Percentiles rank a stretch among this genome's conserved stretches.
These are phyloP conservation scores for Globisporangium spiculum DNA, from an alignment of 352 stramenopile genomes.

Conservation along the genomic window DNA sequence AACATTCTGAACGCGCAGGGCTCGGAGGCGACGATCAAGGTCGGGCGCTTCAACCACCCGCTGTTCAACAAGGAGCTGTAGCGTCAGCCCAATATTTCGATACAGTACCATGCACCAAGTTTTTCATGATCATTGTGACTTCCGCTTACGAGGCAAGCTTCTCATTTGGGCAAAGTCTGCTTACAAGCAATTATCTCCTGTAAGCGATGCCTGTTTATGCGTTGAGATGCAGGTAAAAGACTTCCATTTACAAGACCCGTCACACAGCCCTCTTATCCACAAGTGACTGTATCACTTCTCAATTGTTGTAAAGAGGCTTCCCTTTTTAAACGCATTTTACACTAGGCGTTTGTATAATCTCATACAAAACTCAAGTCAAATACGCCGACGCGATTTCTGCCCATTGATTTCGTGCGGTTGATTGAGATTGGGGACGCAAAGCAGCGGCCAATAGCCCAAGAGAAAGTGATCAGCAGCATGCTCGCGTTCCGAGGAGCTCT, in stretches of 20 bases:
- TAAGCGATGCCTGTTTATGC: no score
- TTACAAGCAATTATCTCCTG: no score
- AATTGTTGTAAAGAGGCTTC: neutral
- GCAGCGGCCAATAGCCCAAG: neutral
- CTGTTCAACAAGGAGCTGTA: slow-evolving; percentile 64
- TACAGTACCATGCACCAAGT: no score
- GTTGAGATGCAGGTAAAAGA: neutral
- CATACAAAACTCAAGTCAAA: neutral
- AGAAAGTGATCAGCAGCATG: slow-evolving; percentile 23
- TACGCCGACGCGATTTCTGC: slow-evolving; percentile 2
- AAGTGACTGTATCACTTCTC: neutral
- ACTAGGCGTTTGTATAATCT: neutral
- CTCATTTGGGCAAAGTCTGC: neutral
- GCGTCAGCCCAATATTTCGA: neutral
- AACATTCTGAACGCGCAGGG: slow-evolving; percentile 47
- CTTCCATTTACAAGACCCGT: neutral
- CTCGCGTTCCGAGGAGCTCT: slow-evolving; percentile 43
- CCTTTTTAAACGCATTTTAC: neutral
- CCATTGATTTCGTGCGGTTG: slow-evolving; percentile 9
- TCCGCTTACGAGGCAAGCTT: neutral
- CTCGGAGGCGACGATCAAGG: slow-evolving; percentile 55
- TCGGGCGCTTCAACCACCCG: slow-evolving; percentile 69
- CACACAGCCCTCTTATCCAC: neutral
- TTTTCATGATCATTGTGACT: no score
- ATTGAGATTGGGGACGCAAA: neutral